phyloP scores from a whole-genome alignment of 1,139 yeast genomes.

The Geotrichum citri-aurantii region DNA sequence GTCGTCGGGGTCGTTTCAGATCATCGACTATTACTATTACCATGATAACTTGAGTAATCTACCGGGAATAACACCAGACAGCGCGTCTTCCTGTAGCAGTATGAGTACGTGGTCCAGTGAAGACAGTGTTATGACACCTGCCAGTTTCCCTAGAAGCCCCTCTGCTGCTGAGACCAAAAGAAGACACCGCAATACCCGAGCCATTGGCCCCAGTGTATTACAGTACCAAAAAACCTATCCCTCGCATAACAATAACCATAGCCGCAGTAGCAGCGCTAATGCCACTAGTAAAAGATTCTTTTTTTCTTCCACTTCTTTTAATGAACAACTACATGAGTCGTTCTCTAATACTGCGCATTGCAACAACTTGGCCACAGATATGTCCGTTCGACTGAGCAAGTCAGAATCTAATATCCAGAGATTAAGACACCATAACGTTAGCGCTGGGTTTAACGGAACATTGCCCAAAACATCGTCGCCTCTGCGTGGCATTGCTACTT shows the following conservation, averaged over 20 bases:
- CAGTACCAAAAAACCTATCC: background rate
- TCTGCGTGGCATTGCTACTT: background rate
- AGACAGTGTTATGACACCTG: background rate
- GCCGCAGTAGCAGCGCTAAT: background rate
- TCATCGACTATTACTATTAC: no score
- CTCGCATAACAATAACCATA: background rate
- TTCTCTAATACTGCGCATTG: no score
- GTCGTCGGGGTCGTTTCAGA: no score
- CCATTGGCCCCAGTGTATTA: background rate
- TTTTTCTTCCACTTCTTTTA: no score
- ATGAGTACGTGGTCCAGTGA: background rate
- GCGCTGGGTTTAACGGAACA: background rate
- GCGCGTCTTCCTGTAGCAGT: background rate
- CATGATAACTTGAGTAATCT: no score
- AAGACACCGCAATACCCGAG: no score
- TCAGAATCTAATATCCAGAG: no score
- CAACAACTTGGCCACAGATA: no score
- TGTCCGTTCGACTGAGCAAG: no score
- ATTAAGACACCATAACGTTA: background rate
- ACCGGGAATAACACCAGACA: background rate
- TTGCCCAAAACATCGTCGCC: background rate
- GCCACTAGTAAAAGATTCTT: no score
- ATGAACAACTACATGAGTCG: no score
- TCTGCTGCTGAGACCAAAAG: background rate
- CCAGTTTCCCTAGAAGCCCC: background rate